phyloP scores from a whole-genome alignment of 108 stramenopile genomes.

The Cyclotella sp. region DNA sequence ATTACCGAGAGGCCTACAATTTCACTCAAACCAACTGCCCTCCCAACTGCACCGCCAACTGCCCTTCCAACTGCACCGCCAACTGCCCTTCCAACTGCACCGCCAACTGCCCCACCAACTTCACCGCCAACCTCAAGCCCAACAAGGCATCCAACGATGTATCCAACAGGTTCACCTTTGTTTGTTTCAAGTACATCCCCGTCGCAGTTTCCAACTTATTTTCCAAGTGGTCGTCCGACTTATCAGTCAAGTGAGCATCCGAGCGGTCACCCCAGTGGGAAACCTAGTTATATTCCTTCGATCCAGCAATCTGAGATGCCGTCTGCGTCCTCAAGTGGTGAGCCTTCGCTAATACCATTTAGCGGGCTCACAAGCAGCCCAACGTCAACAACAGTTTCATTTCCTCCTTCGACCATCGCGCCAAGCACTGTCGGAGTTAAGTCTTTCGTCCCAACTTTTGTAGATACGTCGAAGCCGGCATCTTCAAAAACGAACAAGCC shows the following conservation, averaged over 20 bases:
- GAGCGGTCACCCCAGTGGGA: too few relatives aligned
- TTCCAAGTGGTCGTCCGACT: neutral
- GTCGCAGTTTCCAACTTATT: neutral
- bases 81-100: neutral
- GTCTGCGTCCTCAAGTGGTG: too few relatives aligned
- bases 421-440: neutral
- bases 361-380: too few relatives aligned
- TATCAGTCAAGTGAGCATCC: too few relatives aligned
- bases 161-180: neutral
- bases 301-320: too few relatives aligned
- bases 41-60: neutral
- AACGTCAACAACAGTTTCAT: neutral
- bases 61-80: neutral
- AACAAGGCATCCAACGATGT: neutral
- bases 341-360: too few relatives aligned
- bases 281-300: too few relatives aligned
- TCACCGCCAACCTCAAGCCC: neutral
- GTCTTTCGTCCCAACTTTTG: neutral
- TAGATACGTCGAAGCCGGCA: neutral
- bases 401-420: neutral
- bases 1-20: neutral
- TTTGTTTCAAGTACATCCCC: neutral
- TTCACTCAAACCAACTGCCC: neutral
- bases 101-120: neutral
- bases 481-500: neutral